Base-by-base conservation (phyloP, 768 basidiomycete genomes). In the Tricholoma terreum region DNA sequence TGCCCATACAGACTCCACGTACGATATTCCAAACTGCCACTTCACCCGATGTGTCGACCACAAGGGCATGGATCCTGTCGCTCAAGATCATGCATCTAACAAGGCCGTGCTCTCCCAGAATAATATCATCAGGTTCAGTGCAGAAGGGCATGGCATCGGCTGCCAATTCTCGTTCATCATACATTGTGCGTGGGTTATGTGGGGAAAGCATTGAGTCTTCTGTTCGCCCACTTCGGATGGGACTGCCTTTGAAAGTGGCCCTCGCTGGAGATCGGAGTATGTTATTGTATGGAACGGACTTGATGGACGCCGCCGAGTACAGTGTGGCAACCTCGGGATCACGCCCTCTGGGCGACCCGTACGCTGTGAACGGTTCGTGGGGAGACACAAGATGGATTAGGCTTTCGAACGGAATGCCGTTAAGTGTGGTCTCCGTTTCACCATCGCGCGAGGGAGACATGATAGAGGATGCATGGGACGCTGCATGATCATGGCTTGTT, bases 21-120 rank as follows among this genome's bases (percentile, higher is more conserved):
- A 94, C 81, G 57, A 99, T 84, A 73, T 98, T 90, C 96, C 96
- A 99, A 6, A 93, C 87, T 0, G 88, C 90, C 10, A 98, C 87
- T 63, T 90, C 86, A 5, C 94, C 94, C 1, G 82, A 79, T 0
- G 93, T 96, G 66, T 98, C 90, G 40, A 97, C 87, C 0, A 93
- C 94, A 43, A 99, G 75, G 17, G 90, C 93, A 66, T 98, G 94
- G 61, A 93, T 78, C 58, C 92, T 81, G 67, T 98, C 93, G 69
- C 92, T 97, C 40, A 98, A 74, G 48, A 96, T 76, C 40, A 90
- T 74, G 6, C 85, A 87, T 33, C 95, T 80, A 50, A 97, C 87
- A 21, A 98, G 80, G 3, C 96, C 96, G 59, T 83, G 80, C 52
- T 85, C 85, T 1, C 96, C 96, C 6, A 71, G 63, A 34, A 96